These are phyloP conservation scores for Macrolepiota dolichaula DNA, from an alignment of 768 basidiomycete genomes.

Conservation along the genomic window DNA sequence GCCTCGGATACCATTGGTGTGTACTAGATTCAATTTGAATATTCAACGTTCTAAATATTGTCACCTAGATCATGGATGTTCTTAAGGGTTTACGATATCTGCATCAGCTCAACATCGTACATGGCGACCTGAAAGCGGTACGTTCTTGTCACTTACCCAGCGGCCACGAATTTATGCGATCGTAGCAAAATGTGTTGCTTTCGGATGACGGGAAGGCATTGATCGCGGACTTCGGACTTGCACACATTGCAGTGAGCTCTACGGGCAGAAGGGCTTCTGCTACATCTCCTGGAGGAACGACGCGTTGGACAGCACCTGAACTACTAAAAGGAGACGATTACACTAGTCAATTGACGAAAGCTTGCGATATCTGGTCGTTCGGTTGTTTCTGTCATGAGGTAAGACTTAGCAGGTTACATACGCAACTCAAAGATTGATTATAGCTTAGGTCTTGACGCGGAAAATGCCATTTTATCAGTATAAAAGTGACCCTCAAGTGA, in stretches of 20 bases:
- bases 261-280: neutral
- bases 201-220: conserved; percentile 1
- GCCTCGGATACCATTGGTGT: conserved; percentile 13
- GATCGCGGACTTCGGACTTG: conserved; percentile 3
- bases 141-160: neutral
- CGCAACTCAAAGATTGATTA: neutral
- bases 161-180: neutral
- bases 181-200: neutral
- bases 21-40: neutral
- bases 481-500: neutral
- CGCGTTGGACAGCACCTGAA: conserved; percentile 7
- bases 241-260: neutral
- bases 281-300: neutral
- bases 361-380: conserved; percentile 7
- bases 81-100: neutral
- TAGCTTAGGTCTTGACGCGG: neutral
- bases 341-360: neutral
- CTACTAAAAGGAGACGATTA: neutral
- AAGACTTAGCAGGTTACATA: neutral
- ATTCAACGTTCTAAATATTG: neutral
- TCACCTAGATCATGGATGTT: neutral
- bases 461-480: conserved; percentile 1
- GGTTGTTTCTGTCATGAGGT: conserved; percentile 9
- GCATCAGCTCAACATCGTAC: neutral
- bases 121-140: conserved; percentile 9